These are phyloP conservation scores for Amniculicola lignicola DNA, from an alignment of 495 filamentous ascomycete genomes.

Conservation along the genomic window DNA sequence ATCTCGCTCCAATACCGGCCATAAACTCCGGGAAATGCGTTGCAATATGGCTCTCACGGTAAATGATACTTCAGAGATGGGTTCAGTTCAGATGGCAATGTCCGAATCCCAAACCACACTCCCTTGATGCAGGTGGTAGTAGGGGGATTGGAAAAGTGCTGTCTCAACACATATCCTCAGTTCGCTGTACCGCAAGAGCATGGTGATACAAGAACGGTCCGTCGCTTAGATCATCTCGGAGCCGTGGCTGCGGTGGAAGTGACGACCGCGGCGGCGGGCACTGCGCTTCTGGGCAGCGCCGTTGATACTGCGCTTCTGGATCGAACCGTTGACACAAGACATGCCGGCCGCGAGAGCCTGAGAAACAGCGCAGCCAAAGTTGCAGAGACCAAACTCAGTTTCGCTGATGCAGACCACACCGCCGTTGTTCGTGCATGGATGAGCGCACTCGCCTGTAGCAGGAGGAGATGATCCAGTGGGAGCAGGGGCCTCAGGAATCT, in stretches of 20 bases:
- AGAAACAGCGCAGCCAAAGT: conserved; percentile 34
- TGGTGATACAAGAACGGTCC: neutral
- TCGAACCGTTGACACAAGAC: conserved; percentile 33
- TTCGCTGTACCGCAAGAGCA: no score
- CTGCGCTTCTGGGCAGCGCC: conserved; percentile 27
- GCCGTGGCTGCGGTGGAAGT: conserved; percentile 15
- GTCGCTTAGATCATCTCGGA: conserved; percentile 7
- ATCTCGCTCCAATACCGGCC: conserved; percentile 1
- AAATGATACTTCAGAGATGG: neutral
- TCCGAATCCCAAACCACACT: no score
- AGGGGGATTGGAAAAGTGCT: no score
- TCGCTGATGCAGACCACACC: conserved; percentile 39
- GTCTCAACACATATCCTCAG: no score
- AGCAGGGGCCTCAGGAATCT: conserved; percentile 2
- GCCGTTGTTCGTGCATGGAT: conserved; percentile 37
- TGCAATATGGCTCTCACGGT: neutral
- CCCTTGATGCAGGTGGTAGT: no score
- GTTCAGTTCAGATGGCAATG: no score
- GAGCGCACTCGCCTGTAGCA: neutral
- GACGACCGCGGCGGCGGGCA: no score
- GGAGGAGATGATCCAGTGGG: neutral
- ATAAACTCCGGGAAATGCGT: conserved; percentile 12
- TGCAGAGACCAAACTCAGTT: conserved; percentile 38
- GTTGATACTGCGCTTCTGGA: conserved; percentile 31
- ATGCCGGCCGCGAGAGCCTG: conserved; percentile 39